Base-by-base conservation (phyloP, 2,329 filamentous ascomycete genomes). In the Claviceps sp. region DNA sequence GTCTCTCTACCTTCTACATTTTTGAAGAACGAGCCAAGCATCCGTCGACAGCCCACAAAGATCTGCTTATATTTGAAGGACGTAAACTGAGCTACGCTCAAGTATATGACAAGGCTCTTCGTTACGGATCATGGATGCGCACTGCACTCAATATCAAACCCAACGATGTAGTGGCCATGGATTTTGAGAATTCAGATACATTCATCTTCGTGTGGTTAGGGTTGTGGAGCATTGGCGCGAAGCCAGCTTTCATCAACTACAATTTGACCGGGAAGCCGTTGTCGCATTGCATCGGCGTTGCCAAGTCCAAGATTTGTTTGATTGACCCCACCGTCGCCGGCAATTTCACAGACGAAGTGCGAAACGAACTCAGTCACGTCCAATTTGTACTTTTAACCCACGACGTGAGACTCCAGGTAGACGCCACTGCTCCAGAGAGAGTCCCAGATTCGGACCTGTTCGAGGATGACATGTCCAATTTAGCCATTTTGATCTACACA, bases 231-330 rank as follows among this genome's bases (percentile, higher is more conserved):
- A 81, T 95, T 54, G 89, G 89, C 11, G 89, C 86, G 0, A 82
- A 82, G 52, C 88, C 89, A 0, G 89, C 89, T 0, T 88, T 93
- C 59, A 85, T 95, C 69, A 95, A 95, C 68, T 91, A 90, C 68
- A 93, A 93, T 63, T 70, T 95, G 48, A 75, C 77, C 0, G 84
- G 82, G 13, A 79, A 84, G 30, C 75, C 87, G 0, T 71, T 95
- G 55, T 65, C 78, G 3, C 89, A 95, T 66, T 91, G 86, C 58
- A 73, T 94, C 45, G 77, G 75, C 56, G 79, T 81, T 1, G 84
- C 86, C 2, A 81, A 77, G 0, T 73, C 86, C 0, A 76, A 76
- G 10, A 62, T 94, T 2, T 70, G 90, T 52, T 64, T 95, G 19
- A 75, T 91, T 10, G 89, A 93, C 57, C 73, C 75, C 0, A 68